phyloP scores from a whole-genome alignment of 306 rosid genomes.

The Betula pendula region DNA sequence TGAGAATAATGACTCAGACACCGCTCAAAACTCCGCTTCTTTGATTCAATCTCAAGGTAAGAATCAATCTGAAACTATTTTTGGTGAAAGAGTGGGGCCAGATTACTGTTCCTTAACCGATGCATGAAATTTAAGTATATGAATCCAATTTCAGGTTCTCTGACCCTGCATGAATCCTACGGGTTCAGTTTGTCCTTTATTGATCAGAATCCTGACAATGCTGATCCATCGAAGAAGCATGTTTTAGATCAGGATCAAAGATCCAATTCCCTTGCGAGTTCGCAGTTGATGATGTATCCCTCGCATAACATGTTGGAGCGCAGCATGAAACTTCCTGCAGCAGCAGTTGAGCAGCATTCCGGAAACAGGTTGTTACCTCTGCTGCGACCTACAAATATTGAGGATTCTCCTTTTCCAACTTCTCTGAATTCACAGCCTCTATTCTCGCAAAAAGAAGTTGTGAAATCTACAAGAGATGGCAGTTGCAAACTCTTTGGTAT shows the following conservation, averaged over 20 bases:
- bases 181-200: slow-evolving; percentile 22
- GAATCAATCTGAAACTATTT: not conserved
- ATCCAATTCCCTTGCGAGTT: not conserved
- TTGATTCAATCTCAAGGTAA: slow-evolving; percentile 41
- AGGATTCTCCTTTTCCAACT: slow-evolving; percentile 24
- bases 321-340: slow-evolving; percentile 13
- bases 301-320: not conserved
- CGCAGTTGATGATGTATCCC: not conserved
- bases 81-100: slow-evolving; percentile 29
- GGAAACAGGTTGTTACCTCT: slow-evolving; percentile 49
- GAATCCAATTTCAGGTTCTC: slow-evolving; percentile 45
- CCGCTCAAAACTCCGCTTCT: slow-evolving; percentile 34
- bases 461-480: slow-evolving; percentile 38
- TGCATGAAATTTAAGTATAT: slow-evolving; percentile 45
- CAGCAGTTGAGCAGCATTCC: slow-evolving; percentile 34
- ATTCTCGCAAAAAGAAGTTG: slow-evolving; percentile 33
- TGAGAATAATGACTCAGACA: slow-evolving; percentile 41
- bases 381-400: slow-evolving; percentile 35
- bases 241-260: slow-evolving; percentile 7
- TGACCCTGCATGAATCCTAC: slow-evolving; percentile 25
- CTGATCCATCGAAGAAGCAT: not conserved
- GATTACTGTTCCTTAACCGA: slow-evolving; percentile 28
- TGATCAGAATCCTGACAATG: slow-evolving; percentile 17
- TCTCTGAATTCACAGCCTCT: slow-evolving; percentile 24
- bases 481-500: slow-evolving; percentile 57